Evolutionary conservation across 2,329 filamentous ascomycete genomes (phyloP), one percentile per base, ranked within the genome.

Genomic region (Gyromitra esculenta): DNA sequence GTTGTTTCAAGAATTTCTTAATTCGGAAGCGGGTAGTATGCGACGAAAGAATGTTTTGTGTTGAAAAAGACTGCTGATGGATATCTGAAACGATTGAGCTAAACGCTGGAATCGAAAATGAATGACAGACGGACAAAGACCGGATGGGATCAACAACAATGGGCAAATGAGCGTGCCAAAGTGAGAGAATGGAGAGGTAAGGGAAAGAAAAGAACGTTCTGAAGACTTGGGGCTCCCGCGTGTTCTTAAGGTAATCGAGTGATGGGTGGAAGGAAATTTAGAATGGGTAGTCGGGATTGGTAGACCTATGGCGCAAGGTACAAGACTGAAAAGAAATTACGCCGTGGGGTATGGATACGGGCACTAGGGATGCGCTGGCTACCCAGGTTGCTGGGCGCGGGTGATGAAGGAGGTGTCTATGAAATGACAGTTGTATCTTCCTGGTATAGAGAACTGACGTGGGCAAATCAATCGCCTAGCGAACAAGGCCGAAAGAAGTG

Each of bases 161-260:
- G 37, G 59, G 18, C 54, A 37, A 75, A 68, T 11, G 71, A 76
- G 62, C 31, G 72, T 65, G 72, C 48, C n/a, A 35, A 74, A 69
- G 56, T 35, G 39, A 74, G 39, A 52, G 75, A 75, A 66, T 65
- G 52, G 21, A 37, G 65, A 65, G 41, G 43, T 50, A 41, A 64
- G 57, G 41, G 37, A 54, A n/a, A 48, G 56, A 25, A 31, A 52
- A 57, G 45, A 65, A 59, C 48, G 43, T 39, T 64, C 43, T 21
- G 45, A 37, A 57, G 9, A 56, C 37, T 48, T 31, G 54, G 74
- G 71, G 64, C 5, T 56, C 56, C 45, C n/a, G 45, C 48, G 57
- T 64, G 57, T 69, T 70, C 70, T 75, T 77, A 77, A 77, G 45
- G 59, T 56, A 41, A 62, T 37, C 57, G 75, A 77, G 72, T 62